Evolutionary conservation across 331 rosid genomes (phyloP), one percentile per base, ranked within the genome.

Genomic region (Pyrus hybrid): DNA sequence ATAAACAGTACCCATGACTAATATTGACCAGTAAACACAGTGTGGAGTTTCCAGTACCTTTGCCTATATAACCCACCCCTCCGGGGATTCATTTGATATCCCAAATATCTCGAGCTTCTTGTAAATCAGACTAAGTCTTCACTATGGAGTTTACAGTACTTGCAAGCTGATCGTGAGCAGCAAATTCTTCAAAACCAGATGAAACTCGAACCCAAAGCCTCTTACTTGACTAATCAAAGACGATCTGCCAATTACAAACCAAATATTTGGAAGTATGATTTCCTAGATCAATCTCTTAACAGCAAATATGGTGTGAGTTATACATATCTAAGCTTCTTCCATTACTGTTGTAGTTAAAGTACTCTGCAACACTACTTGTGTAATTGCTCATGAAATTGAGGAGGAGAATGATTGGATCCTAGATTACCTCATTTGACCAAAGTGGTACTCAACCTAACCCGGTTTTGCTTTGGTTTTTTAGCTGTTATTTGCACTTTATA

Each of bases 171-270:
- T 20, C 63, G 7, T 60, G 35, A 33, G 10, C 29, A 8, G 30
- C 33, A 32, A 25, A 77, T 49, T 17, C 54, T 21, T 8, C 61
- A 47, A 21, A 49, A 20, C 67, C 62, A 14, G 18, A 41, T 41
- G 47, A 41, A 41, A 41, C 26, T 3, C 2, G 10, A 75, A 2
- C 45, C 84, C 23, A 41, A 72, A 60, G 10, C 37, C 53, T 17
- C 23, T 71, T 37, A 58, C 43, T 67, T 45, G 5, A 43, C 26
- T 3, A 49, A 71, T 21, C 63, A 84, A 65, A 68, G 83, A 79
- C 75, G 87, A 68, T 81, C 89, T 16, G 88, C 87, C 66, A 88
- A 90, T 81, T 90, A 90, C 68, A 85, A 82, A 47, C 88, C 88
- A 41, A 85, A 61, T 64, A 85, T 88, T 68, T 88, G 91, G 91